Base-by-base conservation (phyloP, 2,329 filamentous ascomycete genomes). In the Phaeosphaeriaceae sp. region DNA sequence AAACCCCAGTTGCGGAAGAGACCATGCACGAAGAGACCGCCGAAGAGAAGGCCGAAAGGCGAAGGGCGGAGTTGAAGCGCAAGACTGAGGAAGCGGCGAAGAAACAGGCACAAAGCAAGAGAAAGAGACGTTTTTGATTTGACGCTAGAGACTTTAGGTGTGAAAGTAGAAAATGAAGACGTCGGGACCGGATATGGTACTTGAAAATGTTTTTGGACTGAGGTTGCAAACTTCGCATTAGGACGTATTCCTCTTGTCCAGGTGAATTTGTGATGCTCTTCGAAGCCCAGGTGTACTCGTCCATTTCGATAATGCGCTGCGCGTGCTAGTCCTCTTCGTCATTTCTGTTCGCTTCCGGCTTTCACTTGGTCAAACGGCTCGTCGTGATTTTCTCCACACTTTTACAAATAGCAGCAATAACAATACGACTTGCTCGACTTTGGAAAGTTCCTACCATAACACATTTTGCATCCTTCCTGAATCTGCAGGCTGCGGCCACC, bases 61-160 rank as follows among this genome's bases (percentile, higher is more conserved):
- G 83, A 63, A 78, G 86, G 13, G 79, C 83, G 50, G 84, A 86
- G 67, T 69, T 89, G 59, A 88, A 87, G 68, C 78, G 82, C 19
- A 84, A 83, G 66, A 80, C 81, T 25, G 84, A 84, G 62, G 82
- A 79, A 52, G 80, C 81, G 10, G 78, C 71, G 19, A 88, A 84
- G 78, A 88, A 87, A 79, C 74, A 74, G 46, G 69, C 69, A 4
- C 70, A 73, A 40, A 63, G 58, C 11, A 76, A 74, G 59, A 74
- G 72, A 61, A 76, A 76, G 62, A 75, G 70, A 52, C 62, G 73
- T 1, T 76, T 77, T 25, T 76, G 64, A 57, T 11, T 17, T 7
- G 2, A 3, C 22, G 3, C 22, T 25, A 9, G 9, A 44, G 41
- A 17, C 13, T 22, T 7, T 20, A 17, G 31, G 3, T 36, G 31